Evolutionary conservation across 257 asterid species (phyloP).

Genomic region (Primulina eburnea): DNA sequence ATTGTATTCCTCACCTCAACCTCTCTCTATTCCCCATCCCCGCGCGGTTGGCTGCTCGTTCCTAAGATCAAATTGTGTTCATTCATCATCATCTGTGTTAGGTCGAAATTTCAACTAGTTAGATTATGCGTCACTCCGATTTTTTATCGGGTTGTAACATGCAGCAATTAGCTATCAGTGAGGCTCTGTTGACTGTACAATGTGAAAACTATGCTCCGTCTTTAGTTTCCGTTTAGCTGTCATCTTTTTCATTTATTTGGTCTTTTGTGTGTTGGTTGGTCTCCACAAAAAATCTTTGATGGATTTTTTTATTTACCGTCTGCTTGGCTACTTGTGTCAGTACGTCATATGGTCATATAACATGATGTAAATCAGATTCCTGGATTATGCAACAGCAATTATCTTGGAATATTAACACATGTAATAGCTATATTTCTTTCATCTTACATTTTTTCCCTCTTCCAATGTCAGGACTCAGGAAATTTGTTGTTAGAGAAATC

Average conservation of each 20-base stretch:
- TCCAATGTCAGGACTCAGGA: background rate
- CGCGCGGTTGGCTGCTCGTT: background rate
- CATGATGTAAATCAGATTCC: background rate
- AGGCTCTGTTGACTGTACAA: background rate
- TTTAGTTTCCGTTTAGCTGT: background rate
- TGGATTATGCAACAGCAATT: background rate
- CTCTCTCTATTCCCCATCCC: background rate
- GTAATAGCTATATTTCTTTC: background rate
- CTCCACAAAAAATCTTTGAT: background rate
- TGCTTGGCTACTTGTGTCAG: background rate
- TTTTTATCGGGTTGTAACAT: background rate
- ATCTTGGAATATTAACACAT: no score
- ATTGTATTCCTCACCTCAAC: background rate
- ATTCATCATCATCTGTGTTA: background rate
- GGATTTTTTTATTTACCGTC: background rate
- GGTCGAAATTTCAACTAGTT: background rate
- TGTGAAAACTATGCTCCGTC: background rate
- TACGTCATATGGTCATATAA: background rate
- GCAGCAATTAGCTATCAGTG: background rate
- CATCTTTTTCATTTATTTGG: background rate
- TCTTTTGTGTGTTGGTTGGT: background rate
- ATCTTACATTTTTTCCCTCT: background rate
- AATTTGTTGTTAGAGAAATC: background rate
- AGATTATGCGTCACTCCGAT: background rate
- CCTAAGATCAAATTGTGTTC: background rate